Evolutionary conservation across 2,329 filamentous ascomycete species (phyloP), one percentile per base, ranked within the genome.

Genomic region (Hypomyces rosellus): DNA sequence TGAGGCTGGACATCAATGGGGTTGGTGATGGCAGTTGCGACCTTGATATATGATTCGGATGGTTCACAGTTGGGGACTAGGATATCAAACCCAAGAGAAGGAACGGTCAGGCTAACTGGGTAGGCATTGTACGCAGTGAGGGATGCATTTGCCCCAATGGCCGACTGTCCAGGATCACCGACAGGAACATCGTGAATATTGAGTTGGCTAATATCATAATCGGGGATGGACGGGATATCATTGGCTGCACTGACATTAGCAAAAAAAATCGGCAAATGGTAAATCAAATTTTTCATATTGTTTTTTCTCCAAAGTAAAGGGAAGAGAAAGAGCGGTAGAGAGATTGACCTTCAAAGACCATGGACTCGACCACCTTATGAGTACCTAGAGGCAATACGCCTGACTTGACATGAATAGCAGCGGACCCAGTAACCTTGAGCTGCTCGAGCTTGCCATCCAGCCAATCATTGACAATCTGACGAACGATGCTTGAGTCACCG

Each of bases 391-490:
- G 80, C 53, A 97, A 72, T 45, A 95, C 69, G 20, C 93, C 92
- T 43, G 90, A 88, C 65, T 84, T 89, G 50, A 97, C 69, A 33
- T 77, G 76, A 36, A 97, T 74, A 37, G 84, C 73, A 22, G 89
- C 85, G 61, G 85, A 86, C 40, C 86, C 92, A 49, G 84, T 76
- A 13, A 97, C 73, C 54, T 79, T 81, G 51, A 99, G 70, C 50
- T 78, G 75, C 11, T 82, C 78, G 51, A 97, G 73, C 48, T 82
- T 84, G 37, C 91, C 90, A 48, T 88, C 83, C 53, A 99, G 72
- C 84, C 89, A 97, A 66, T 96, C 87, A 65, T 93, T 89, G 43
- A 88, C 89, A 55, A 97, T 79, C 52, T 78, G 79, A 53, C 88
- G 84, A 58, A 96, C 82, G 5, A 84, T 85, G 49, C 90, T 82